Evolutionary conservation across 2,329 filamentous ascomycete genomes (phyloP), one percentile per base, ranked within the genome.

Genomic region (Xylariaceae sp.): DNA sequence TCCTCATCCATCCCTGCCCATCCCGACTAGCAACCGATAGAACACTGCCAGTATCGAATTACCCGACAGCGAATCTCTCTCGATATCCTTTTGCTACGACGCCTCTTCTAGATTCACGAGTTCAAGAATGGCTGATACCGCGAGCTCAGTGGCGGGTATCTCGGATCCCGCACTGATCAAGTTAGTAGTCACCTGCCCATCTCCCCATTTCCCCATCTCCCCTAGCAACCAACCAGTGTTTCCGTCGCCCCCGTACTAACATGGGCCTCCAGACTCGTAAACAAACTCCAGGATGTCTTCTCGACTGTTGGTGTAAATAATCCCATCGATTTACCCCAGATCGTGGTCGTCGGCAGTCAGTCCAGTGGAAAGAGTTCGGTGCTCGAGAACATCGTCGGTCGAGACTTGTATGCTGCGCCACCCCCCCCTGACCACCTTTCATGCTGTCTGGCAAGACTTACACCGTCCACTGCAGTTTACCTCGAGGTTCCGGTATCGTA

Each of bases 351-450:
- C 59, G 94, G 94, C 72, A 97, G 92, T 76, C 94, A 99, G 80
- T 99, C 94, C 17, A 97, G 93, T 76, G 94, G 94, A 78, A 99
- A 99, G 87, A 97, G 92, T 82, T 99, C 94, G 15, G 94, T 99
- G 68, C 78, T 99, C 71, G 94, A 99, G 78, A 99, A 99, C 73
- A 99, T 99, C 72, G 94, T 99, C 59, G 94, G 94, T 61, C 86
- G 94, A 81, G 94, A 99, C 79, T 99, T 99, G 93, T 97, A 82
- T 80, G 90, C 82, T 60, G 56, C 64, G 64, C 63, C 58, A 51
- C 37, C 37, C 56, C 54, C 54, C 47, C 58, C 58, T 48, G 51
- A 50, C 55, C 2, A 49, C 48, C 18, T 42, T 30, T 51, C 35
- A 48, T 48, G 2, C 37, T 23, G 9, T 17, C 23, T 18, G 30